phyloP scores from a whole-genome alignment of 352 stramenopile genomes.

The Pythium scleroteichum region DNA sequence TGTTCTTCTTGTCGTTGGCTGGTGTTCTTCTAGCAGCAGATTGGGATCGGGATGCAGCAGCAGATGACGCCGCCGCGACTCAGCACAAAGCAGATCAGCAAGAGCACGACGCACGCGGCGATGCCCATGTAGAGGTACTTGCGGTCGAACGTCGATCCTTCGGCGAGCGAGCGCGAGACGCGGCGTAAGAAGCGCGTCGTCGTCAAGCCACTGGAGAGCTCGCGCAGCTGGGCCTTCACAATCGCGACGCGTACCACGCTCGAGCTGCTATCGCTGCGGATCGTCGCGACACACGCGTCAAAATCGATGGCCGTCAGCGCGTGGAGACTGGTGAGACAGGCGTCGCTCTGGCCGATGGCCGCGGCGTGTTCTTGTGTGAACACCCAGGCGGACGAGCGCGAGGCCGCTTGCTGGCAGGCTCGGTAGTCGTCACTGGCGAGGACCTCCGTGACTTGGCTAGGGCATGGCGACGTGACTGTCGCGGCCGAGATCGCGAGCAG shows the following conservation, averaged over 20 bases:
- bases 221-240: constrained; percentile 2
- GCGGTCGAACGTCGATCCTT: constrained; percentile 6
- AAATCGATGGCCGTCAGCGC: constrained; percentile 5
- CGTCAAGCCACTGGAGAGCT: constrained; percentile 1
- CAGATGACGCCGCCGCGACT: constrained; percentile 9
- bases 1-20: neutral
- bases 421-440: constrained; percentile 11
- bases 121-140: constrained; percentile 18
- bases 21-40: constrained; percentile 11
- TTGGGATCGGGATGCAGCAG: constrained; percentile 20
- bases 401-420: neutral
- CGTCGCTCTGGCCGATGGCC: neutral
- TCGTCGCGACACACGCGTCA: constrained; percentile 4
- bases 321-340: constrained; percentile 1
- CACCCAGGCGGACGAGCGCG: constrained; percentile 1
- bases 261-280: neutral
- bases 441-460: neutral
- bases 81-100: constrained; percentile 13
- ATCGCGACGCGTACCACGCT: constrained; percentile 8
- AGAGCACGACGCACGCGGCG: constrained; percentile 4
- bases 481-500: neutral
- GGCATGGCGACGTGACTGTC: neutral
- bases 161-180: neutral
- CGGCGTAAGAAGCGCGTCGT: constrained; percentile 3
- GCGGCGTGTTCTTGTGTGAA: constrained; percentile 1